Evolutionary conservation across 257 asterid genomes (phyloP), one percentile per base, ranked within the genome.

Genomic region (Penstemon eatonii): DNA sequence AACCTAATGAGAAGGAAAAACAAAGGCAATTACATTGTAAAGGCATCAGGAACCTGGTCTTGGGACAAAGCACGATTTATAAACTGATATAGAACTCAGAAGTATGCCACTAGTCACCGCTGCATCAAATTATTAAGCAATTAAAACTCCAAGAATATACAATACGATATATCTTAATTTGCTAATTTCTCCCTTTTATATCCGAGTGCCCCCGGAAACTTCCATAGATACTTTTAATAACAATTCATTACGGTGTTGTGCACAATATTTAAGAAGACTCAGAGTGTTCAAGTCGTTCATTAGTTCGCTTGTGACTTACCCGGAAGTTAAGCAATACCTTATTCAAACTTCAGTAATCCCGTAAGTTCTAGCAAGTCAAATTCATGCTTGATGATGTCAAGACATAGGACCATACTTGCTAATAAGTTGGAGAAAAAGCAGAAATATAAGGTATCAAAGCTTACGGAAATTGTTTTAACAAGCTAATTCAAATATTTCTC

Each of bases 51-150:
- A 50, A 53, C 38, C 49, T 70, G 56, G 64, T 43, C 41, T 9
- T 42, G 52, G 36, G 67, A 39, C 19, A 15, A 44, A 43, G 41
- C 7, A 38, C 38, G 54, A 64, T 13, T 9, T 42, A 54, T 5
- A 61, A 60, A 41, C 67, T 61, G 55, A 40, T 57, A 53, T 43
- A 46, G 65, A 74, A 62, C 67, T 75, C 64, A 64, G 41, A 42
- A n/a, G 19, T 33, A 52, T 7, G 8, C 12, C 59, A 73, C 73
- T 25, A 37, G 68, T 10, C 42, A 36, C 8, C 56, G 42, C 53
- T 49, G 41, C 40, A 42, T 37, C 64, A 58, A 37, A 65, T 42
- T 11, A 8, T 60, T 25, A 41, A 55, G 40, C 50, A 67, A 40
- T 3, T 11, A 46, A 61, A 8, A 44, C 54, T 60, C 37, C 12